Evolutionary conservation across 2,329 filamentous ascomycete species (phyloP), one percentile per base, ranked within the genome.

Genomic region (Colletotrichum australisinense): DNA sequence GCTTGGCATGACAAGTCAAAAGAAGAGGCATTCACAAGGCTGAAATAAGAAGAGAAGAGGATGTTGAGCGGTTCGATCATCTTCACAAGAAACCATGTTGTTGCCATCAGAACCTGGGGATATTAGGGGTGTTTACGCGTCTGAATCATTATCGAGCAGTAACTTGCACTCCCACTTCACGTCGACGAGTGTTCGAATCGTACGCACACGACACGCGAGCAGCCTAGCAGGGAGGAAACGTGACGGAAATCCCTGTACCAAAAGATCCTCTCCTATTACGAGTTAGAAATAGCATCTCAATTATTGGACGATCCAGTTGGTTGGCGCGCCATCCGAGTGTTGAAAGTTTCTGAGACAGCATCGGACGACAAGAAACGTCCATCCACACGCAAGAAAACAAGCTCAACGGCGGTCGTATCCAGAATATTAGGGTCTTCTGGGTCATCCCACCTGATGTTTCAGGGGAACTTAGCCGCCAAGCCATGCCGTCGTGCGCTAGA

Each of bases 1-100:
- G 56, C 59, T 72, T 72, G 66, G 66, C 65, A 60, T 35, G 70
- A 30, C 59, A 56, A 8, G 52, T 46, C 24, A 26, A 56, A 55
- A 56, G 14, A 12, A 2, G 2, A 11, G 14, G 8, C 14, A 26
- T 42, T 24, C 38, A 55, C 59, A 49, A 46, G 42, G 32, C 46
- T 52, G 16, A 53, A 49, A n/a, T 26, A 7, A 58, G 30, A 28
- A 59, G 7, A 49, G 42, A 46, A 59, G 16, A 49, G 16, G 42
- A 4, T 22, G 42, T 11, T 49, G 42, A n/a, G 19, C 19, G 42
- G 11, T 49, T n/a, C 42, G 8, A 4, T 49, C 42, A n/a, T 49
- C 42, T 9, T 22, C 19, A 22, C 5, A 49, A 19, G 19, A 49
- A 4, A n/a, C 16, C 8, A 22, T n/a, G 19, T n/a, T 8, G 19